A percentile compares a stretch with the other conserved stretches of the same genome.
phyloP scores from a whole-genome alignment of 306 rosid genomes.

The Cicer yamashitae region DNA sequence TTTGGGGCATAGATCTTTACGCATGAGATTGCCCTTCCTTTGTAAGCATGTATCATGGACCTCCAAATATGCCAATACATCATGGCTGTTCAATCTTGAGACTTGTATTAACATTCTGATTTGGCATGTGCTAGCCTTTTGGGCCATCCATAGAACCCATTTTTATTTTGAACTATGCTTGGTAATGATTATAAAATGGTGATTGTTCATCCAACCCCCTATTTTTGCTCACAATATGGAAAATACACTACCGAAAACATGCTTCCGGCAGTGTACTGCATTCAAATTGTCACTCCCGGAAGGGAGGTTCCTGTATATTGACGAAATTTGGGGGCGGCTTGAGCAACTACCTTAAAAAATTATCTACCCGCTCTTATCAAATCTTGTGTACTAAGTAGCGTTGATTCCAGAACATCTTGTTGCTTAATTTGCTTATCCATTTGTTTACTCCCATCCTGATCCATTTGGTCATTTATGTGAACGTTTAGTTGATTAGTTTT shows the following conservation, averaged over 20 bases:
- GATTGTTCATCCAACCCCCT: too few relatives aligned
- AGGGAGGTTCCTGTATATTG: too few relatives aligned
- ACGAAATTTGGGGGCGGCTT: too few relatives aligned
- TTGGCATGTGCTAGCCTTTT: slow-evolving; percentile 16
- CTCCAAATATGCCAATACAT: slow-evolving; percentile 5
- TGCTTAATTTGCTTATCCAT: slow-evolving; percentile 18
- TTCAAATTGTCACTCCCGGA: too few relatives aligned
- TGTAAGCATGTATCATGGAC: slow-evolving; percentile 14
- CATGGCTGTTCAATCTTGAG: slow-evolving; percentile 6
- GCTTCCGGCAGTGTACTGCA: too few relatives aligned
- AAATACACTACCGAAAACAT: too few relatives aligned
- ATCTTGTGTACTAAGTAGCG: not conserved
- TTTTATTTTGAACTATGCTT: slow-evolving; percentile 24
- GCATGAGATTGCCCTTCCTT: slow-evolving; percentile 52
- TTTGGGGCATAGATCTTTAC: slow-evolving; percentile 83
- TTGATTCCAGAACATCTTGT: not conserved
- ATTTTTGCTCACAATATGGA: too few relatives aligned
- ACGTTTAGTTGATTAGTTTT: not conserved
- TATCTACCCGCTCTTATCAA: not conserved
- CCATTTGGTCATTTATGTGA: not conserved
- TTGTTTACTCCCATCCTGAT: not conserved
- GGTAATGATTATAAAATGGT: slow-evolving; percentile 1
- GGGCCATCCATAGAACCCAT: not conserved
- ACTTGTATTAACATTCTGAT: slow-evolving; percentile 21
- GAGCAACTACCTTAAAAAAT: not conserved